Percentiles rank a stretch among this genome's conserved stretches.
phyloP scores from a whole-genome alignment of 2,329 filamentous ascomycete species.

The Chaetomium globosum region DNA sequence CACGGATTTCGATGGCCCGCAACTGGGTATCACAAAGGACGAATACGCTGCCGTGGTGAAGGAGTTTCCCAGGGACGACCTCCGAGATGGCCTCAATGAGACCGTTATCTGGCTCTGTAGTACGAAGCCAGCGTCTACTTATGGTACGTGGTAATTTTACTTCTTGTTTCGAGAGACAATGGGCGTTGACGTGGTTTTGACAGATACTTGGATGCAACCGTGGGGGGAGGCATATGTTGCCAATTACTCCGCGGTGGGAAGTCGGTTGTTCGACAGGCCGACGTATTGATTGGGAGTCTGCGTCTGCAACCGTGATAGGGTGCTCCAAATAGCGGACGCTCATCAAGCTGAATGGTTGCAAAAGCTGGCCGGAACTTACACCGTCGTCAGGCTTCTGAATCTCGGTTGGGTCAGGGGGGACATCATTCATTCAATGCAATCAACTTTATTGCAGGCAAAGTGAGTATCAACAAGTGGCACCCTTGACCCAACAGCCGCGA shows the following conservation, averaged over 20 bases:
- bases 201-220: conserved; percentile 29
- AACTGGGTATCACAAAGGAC: conserved; percentile 39
- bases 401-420: not conserved
- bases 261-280: not conserved
- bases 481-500: no score
- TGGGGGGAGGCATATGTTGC: conserved; percentile 27
- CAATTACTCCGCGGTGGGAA: conserved; percentile 13
- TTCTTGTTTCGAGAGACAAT: not conserved
- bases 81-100: conserved; percentile 43
- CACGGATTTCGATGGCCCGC: conserved; percentile 46
- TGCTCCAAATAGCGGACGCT: not conserved
- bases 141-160: conserved; percentile 33
- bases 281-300: not conserved
- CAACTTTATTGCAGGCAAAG: not conserved
- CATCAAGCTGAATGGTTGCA: no score
- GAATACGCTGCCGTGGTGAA: conserved; percentile 42
- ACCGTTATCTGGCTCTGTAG: conserved; percentile 46
- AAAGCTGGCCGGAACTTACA: no score
- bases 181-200: not conserved
- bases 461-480: no score
- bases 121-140: conserved; percentile 47
- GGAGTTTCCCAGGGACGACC: conserved; percentile 43
- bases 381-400: not conserved
- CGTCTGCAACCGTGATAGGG: not conserved
- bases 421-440: not conserved